These are phyloP conservation scores for Teunomyces lycoperdinae DNA, from an alignment of 805 yeast genomes.

Conservation along the genomic window DNA sequence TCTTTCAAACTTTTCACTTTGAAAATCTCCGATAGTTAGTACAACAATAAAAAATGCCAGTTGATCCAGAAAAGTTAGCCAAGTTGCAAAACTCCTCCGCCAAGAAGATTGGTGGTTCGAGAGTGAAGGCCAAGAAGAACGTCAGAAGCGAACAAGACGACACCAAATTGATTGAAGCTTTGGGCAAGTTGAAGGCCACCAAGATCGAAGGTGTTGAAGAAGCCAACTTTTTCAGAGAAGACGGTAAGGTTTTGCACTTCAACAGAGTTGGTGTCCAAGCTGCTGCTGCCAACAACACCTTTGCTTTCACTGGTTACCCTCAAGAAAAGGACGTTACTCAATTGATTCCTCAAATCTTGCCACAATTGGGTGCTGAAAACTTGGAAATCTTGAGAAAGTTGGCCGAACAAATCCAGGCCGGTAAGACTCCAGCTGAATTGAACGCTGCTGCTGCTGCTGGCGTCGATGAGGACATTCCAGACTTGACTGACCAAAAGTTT, in stretches of 20 bases:
- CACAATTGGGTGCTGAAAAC: conserved; percentile 96
- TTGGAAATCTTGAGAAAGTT: conserved; percentile 82
- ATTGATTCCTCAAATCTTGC: conserved; percentile 89
- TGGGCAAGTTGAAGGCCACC: conserved; percentile 86
- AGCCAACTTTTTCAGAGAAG: conserved; percentile 96
- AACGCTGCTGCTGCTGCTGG: conserved; percentile 41
- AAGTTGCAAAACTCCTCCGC: conserved; percentile 83
- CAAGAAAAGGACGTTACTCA: conserved; percentile 91
- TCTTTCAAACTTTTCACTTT: conserved; percentile 2
- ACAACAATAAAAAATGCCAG: conserved; percentile 53
- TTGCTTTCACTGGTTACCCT: conserved; percentile 92
- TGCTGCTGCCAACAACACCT: conserved; percentile 85
- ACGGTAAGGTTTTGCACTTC: conserved; percentile 94
- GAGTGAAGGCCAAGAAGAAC: conserved; percentile 87
- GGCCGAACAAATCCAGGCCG: conserved; percentile 82
- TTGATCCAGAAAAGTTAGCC: conserved; percentile 92
- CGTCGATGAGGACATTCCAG: conserved; percentile 65
- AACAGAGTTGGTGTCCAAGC: conserved; percentile 95
- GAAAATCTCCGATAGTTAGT: background rate
- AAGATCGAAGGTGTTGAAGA: conserved; percentile 89
- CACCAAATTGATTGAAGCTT: conserved; percentile 83
- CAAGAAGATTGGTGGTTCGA: conserved; percentile 77
- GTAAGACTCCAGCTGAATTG: conserved; percentile 47
- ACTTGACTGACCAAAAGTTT: conserved; percentile 82
- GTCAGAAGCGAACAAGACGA: conserved; percentile 77